Base-by-base conservation (phyloP, 2,329 filamentous ascomycete species). In the Arthrinium puccinioides region DNA sequence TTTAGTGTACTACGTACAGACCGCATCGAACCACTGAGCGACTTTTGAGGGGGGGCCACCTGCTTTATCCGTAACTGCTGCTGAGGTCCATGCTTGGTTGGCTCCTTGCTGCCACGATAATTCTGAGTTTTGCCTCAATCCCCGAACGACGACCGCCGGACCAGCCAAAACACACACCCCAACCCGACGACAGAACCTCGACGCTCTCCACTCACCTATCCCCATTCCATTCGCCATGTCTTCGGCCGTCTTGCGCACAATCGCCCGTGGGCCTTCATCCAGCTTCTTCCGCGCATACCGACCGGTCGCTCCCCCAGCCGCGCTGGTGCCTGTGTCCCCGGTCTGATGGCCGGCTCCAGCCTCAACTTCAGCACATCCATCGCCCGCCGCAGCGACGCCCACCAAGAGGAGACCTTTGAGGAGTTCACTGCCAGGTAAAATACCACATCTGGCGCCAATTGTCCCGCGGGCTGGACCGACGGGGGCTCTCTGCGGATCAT, bases 361-460 rank as follows among this genome's bases (percentile, higher is more conserved):
- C 64, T 59, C 58, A 68, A 59, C 68, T 82, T 83, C 70, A 82
- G 74, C 73, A 83, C 78, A 59, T 72, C 70, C 45, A 60, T 67
- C 52, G 60, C 70, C 57, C 64, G 72, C 59, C 69, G 66, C 52
- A 63, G 63, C 59, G 68, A 74, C 59, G 24, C 40, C 19, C 86
- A 94, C 67, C n/a, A n/a, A n/a, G 92, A 98, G 68, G 92, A 98
- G 81, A 94, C 85, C 57, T 98, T 95, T 56, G 92, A 98, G 75
- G 89, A 97, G 74, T 98, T 98, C 70, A 88, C 86, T 68, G 84
- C 88, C 57, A 89, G 92, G 92, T 98, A 86, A 68, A 56, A 56
- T 55, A 51, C 50, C 32, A 18, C 18, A 11, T 35, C 14, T n/a
- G 32, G 13, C 13, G 23, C 7, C 24, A 28, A 19, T 27, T 28